Percentiles rank a stretch among this genome's conserved stretches.
phyloP scores from a whole-genome alignment of 1,284 basidiomycete genomes.

The Ceraceosorus guamensis region DNA sequence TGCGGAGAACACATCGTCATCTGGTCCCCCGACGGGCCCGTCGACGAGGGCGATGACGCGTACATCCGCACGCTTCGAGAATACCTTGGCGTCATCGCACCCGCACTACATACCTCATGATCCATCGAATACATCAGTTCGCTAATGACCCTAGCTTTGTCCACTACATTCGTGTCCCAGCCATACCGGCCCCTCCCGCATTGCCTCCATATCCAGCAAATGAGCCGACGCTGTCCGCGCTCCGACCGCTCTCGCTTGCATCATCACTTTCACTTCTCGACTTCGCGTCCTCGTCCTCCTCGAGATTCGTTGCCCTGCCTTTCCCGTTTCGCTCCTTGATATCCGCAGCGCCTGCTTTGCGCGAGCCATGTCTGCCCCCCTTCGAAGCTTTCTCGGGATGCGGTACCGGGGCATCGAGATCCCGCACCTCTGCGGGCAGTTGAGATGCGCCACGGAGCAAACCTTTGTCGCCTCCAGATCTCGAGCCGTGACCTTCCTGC shows the following conservation, averaged over 20 bases:
- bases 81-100: too few species aligned
- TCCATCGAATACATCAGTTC: too few species aligned
- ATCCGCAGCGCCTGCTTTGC: background rate
- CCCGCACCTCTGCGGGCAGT: slow-evolving; percentile 4
- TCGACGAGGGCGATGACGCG: too few species aligned
- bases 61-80: too few species aligned
- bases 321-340: background rate
- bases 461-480: background rate
- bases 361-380: background rate
- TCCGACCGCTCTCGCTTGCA: slow-evolving; percentile 8
- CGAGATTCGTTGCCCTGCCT: background rate
- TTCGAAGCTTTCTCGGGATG: background rate
- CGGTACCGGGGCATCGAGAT: slow-evolving; percentile 3
- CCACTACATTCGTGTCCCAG: slow-evolving; percentile 2
- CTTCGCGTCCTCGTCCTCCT: background rate
- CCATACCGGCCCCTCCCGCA: slow-evolving; percentile 4
- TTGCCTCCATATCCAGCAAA: slow-evolving; percentile 11
- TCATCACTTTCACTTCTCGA: background rate
- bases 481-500: background rate
- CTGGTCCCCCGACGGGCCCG: too few species aligned
- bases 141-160: too few species aligned
- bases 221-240: slow-evolving; percentile 9
- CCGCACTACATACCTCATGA: too few species aligned
- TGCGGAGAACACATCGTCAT: too few species aligned
- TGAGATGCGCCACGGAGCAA: background rate